Evolutionary conservation across 2,329 filamentous ascomycete genomes (phyloP).

Genomic region (Xylariaceae sp.): DNA sequence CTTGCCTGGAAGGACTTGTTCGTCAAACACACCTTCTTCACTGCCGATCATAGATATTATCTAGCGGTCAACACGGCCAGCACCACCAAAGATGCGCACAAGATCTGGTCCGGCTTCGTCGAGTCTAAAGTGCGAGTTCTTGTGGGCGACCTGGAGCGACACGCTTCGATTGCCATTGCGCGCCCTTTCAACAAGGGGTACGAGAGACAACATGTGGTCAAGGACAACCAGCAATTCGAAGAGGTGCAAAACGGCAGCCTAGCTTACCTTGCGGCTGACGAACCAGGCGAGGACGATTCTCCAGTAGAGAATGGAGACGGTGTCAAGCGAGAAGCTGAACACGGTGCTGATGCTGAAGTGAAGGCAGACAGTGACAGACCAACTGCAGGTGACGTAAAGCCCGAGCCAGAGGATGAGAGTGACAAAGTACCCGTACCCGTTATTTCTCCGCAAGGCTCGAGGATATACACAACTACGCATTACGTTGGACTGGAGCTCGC

Average conservation of each 20-base stretch:
- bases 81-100: slow-evolving; percentile 74
- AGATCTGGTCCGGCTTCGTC: slow-evolving; percentile 83
- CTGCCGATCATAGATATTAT: slow-evolving; percentile 89
- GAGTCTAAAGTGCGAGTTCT: slow-evolving; percentile 88
- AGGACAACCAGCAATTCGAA: slow-evolving; percentile 40
- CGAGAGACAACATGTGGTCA: slow-evolving; percentile 70
- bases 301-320: slow-evolving; percentile 1
- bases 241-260: slow-evolving; percentile 49
- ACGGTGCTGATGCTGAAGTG: slow-evolving; percentile 7
- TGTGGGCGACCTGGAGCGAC: slow-evolving; percentile 74
- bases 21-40: slow-evolving; percentile 87
- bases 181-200: slow-evolving; percentile 92
- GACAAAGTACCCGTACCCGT: slow-evolving; percentile 15
- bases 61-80: slow-evolving; percentile 80
- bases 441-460: slow-evolving; percentile 20
- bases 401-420: slow-evolving; percentile 16
- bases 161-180: slow-evolving; percentile 71
- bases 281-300: slow-evolving; percentile 9
- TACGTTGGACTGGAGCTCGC: slow-evolving; percentile 84
- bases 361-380: slow-evolving; percentile 26
- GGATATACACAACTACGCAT: slow-evolving; percentile 82
- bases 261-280: slow-evolving; percentile 32
- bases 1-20: slow-evolving; percentile 84
- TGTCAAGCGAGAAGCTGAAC: slow-evolving; percentile 22
- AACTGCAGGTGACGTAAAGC: slow-evolving; percentile 25